Evolutionary conservation across 805 yeast genomes (phyloP).

Genomic region (Ogataea wickerhamii): DNA sequence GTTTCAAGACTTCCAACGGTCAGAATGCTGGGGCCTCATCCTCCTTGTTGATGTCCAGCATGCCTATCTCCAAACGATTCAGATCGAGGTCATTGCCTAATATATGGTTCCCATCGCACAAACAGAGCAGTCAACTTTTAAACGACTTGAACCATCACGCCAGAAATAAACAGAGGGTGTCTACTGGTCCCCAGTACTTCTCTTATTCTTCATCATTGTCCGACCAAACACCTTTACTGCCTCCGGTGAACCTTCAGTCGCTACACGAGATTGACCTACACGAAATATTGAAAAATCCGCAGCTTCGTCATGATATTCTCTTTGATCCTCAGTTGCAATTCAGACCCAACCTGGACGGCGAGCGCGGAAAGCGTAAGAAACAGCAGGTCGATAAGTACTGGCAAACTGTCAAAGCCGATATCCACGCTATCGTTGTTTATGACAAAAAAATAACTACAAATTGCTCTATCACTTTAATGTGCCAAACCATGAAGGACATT

Average conservation of each 20-base stretch:
- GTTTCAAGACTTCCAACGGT: constrained; percentile 10
- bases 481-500: constrained; percentile 75
- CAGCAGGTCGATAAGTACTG: constrained; percentile 77
- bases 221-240: constrained; percentile 35
- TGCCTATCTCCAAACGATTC: constrained; percentile 26
- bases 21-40: constrained; percentile 8
- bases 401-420: constrained; percentile 70
- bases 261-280: constrained; percentile 83
- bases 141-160: constrained; percentile 17
- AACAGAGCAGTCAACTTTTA: constrained; percentile 17
- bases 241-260: constrained; percentile 80
- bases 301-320: constrained; percentile 85
- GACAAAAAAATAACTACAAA: constrained; percentile 13
- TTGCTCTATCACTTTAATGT: constrained; percentile 56
- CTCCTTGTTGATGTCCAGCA: constrained; percentile 4
- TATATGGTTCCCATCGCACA: constrained; percentile 28
- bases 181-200: not conserved
- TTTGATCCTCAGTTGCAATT: constrained; percentile 91
- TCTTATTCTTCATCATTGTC: constrained; percentile 8
- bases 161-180: not conserved
- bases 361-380: constrained; percentile 78
- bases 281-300: constrained; percentile 88
- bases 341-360: constrained; percentile 88
- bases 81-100: constrained; percentile 36
- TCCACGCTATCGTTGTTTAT: constrained; percentile 36